Evolutionary conservation across 371 early-diverging fungal genomes (phyloP).

Genomic region (Zychaea mexicana): DNA sequence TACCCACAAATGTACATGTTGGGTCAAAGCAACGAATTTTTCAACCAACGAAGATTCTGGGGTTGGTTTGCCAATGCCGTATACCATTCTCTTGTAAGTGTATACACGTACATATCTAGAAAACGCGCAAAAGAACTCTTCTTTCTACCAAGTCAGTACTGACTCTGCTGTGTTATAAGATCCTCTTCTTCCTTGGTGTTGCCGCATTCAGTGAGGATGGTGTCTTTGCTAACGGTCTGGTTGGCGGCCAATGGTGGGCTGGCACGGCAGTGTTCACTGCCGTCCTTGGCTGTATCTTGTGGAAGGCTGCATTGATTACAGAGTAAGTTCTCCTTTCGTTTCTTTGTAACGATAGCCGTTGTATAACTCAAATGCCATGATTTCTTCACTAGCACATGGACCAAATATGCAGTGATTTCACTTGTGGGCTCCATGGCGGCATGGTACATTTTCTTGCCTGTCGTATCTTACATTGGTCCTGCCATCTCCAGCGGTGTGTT

Average conservation of each 20-base stretch:
- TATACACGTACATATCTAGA: neutral
- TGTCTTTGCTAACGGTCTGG: constrained; percentile 62
- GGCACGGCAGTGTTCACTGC: constrained; percentile 81
- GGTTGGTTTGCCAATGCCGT: constrained; percentile 94
- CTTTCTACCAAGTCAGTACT: neutral
- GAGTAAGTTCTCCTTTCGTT: constrained; percentile 52
- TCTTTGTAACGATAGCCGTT: too few relatives aligned
- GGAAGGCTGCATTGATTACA: constrained; percentile 84
- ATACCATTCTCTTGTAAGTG: constrained; percentile 79
- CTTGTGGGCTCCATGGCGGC: constrained; percentile 85
- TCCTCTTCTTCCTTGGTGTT: constrained; percentile 67
- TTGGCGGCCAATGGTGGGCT: constrained; percentile 80
- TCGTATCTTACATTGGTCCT: constrained; percentile 86
- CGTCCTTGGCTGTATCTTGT: constrained; percentile 78
- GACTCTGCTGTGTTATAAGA: constrained; percentile 19
- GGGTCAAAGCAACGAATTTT: constrained; percentile 89
- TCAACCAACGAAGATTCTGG: constrained; percentile 94
- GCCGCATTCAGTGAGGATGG: constrained; percentile 63
- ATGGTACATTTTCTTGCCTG: constrained; percentile 87
- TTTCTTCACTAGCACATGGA: constrained; percentile 72
- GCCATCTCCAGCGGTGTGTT: constrained; percentile 62
- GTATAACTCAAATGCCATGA: too few relatives aligned
- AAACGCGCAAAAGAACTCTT: neutral
- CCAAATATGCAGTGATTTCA: constrained; percentile 81
- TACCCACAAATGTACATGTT: constrained; percentile 97